phyloP scores from a whole-genome alignment of 2,329 filamentous ascomycete genomes.

The Aspergillus fructus region DNA sequence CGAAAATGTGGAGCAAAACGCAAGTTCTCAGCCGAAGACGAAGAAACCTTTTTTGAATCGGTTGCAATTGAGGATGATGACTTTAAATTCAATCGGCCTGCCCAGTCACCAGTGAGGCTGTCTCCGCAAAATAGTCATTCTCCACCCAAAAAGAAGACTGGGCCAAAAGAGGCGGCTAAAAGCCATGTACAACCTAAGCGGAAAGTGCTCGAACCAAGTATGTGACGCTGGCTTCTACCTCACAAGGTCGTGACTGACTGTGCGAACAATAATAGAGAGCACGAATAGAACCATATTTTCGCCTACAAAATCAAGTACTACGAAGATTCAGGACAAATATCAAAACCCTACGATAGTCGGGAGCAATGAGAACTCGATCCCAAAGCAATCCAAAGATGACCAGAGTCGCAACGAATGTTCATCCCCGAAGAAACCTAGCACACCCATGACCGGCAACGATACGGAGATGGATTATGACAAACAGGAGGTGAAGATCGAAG shows the following conservation, averaged over 20 bases:
- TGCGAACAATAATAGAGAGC: slow-evolving; percentile 40
- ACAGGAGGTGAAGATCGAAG: neutral
- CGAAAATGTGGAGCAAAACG: slow-evolving; percentile 55
- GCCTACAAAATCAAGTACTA: slow-evolving; percentile 23
- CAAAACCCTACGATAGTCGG: neutral
- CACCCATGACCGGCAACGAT: neutral
- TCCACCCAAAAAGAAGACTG: slow-evolving; percentile 17
- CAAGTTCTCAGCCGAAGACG: slow-evolving; percentile 56
- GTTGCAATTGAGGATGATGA: slow-evolving; percentile 27
- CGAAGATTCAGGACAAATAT: neutral
- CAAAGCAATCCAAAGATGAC: neutral
- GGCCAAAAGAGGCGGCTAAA: slow-evolving; percentile 17
- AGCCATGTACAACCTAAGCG: slow-evolving; percentile 21
- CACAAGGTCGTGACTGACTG: slow-evolving; percentile 12
- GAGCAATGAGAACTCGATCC: neutral
- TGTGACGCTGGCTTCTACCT: slow-evolving; percentile 17
- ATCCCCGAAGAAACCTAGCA: neutral
- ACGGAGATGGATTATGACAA: neutral
- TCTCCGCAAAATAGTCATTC: slow-evolving; percentile 10
- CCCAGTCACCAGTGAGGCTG: slow-evolving; percentile 17
- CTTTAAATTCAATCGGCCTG: slow-evolving; percentile 35
- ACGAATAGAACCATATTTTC: slow-evolving; percentile 48
- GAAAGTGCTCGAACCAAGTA: slow-evolving; percentile 46
- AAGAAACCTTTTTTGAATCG: slow-evolving; percentile 33
- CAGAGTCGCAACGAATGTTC: neutral